Evolutionary conservation across 305 asterid genomes (phyloP), one percentile per base, ranked within the genome.

Genomic region (Lippia alba): DNA sequence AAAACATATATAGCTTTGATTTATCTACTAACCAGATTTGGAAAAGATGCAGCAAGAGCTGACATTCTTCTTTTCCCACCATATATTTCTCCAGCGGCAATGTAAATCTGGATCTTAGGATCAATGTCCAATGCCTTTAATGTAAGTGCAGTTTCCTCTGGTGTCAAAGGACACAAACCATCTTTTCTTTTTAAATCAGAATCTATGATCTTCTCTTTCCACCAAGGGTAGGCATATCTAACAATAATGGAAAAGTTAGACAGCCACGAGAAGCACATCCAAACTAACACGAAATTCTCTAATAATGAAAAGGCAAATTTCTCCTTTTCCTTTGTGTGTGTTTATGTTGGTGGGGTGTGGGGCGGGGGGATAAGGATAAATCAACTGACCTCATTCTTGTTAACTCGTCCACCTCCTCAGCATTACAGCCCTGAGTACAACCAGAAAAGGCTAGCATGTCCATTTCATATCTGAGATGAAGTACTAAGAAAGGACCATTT

Each of bases 371-470:
- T 12, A 48, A n/a, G 3, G 20, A 48, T 56, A 20, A 20, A 20
- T 8, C 3, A 32, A 19, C 24, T 19, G 15, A 78, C 88, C 88
- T 83, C 88, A 83, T 80, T 71, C 86, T 80, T 73, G 91, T 85
- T 71, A 90, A 72, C 72, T 90, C 97, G 17, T 83, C 89, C n/a
- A 84, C 85, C 81, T 90, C 95, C 51, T 79, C 90, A 5, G 48
- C 32, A 60, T 81, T 85, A 82, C 91, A 90, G 45, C 97, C 97
- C 74, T 85, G 91, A 19, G 86, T 86, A 73, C 97, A 90, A 48
- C 97, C 97, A 64, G 97, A 88, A 72, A 90, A 90, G 3, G 97
- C 96, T 66, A 90, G 75, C 96, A 90, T 90, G 81, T 90, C 97
- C 97, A 90, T 90, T 80, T 90, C 97, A 32, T 85, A 90, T 73